A percentile compares a stretch with the other conserved stretches of the same genome.
Evolutionary conservation across 106 monocot species (phyloP).

Genomic region (Phalaenopsis aphrodite): DNA sequence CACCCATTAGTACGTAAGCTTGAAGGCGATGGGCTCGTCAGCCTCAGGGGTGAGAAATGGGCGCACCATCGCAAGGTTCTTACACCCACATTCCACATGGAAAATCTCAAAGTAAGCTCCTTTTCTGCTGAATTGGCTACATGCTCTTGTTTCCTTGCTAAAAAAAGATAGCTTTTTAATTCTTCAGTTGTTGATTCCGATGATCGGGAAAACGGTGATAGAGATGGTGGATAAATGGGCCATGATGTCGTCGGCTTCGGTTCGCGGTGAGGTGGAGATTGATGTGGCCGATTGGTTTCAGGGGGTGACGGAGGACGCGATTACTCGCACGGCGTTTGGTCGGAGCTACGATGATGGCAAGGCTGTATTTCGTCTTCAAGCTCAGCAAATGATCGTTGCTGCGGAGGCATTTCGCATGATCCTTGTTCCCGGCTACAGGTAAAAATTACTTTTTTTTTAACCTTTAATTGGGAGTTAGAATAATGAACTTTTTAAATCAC

Average conservation of each 20-base stretch:
- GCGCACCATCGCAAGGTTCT: slow-evolving; percentile 71
- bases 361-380: slow-evolving; percentile 62
- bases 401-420: slow-evolving; percentile 80
- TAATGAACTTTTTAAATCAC: background rate
- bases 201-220: slow-evolving; percentile 48
- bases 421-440: slow-evolving; percentile 25
- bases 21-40: slow-evolving; percentile 78
- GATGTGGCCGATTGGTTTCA: slow-evolving; percentile 60
- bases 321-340: slow-evolving; percentile 46
- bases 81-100: slow-evolving; percentile 76
- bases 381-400: slow-evolving; percentile 71
- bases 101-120: slow-evolving; percentile 61
- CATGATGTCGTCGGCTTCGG: slow-evolving; percentile 25
- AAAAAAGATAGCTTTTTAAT: background rate
- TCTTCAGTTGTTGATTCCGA: slow-evolving; percentile 53
- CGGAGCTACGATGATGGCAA: slow-evolving; percentile 60
- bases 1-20: slow-evolving; percentile 82
- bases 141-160: background rate
- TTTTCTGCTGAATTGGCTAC: background rate
- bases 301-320: slow-evolving; percentile 43
- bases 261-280: slow-evolving; percentile 60
- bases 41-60: slow-evolving; percentile 82
- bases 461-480: background rate
- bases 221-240: slow-evolving; percentile 54
- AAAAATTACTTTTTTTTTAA: background rate